phyloP scores from a whole-genome alignment of 495 filamentous ascomycete species.

The Talaromyces stipitatus region DNA sequence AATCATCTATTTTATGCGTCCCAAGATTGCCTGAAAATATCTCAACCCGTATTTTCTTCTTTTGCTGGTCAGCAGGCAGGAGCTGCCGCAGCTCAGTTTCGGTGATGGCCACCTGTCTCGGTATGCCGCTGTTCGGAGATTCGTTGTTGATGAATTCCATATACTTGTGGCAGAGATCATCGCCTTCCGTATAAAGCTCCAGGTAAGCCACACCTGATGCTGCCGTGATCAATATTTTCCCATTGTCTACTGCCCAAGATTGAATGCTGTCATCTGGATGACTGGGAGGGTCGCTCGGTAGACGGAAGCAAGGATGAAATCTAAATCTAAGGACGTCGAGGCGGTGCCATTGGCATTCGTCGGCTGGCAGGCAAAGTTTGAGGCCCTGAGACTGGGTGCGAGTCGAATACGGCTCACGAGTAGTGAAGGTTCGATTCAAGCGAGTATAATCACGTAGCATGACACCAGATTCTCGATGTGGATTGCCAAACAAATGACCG shows the following conservation, averaged over 20 bases:
- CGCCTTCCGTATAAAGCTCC: slow-evolving; percentile 70
- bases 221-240: slow-evolving; percentile 72
- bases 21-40: slow-evolving; percentile 71
- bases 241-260: slow-evolving; percentile 78
- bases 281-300: slow-evolving; percentile 64
- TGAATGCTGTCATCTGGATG: slow-evolving; percentile 72
- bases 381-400: slow-evolving; percentile 72
- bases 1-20: slow-evolving; percentile 64
- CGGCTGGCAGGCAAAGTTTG: slow-evolving; percentile 60
- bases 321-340: slow-evolving; percentile 83
- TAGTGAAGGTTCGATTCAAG: slow-evolving; percentile 74
- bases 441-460: slow-evolving; percentile 83
- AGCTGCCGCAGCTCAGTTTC: slow-evolving; percentile 67
- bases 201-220: slow-evolving; percentile 72
- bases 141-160: slow-evolving; percentile 68
- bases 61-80: slow-evolving; percentile 62
- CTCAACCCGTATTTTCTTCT: slow-evolving; percentile 59
- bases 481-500: slow-evolving; percentile 80
- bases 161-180: slow-evolving; percentile 66
- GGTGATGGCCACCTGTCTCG: slow-evolving; percentile 62
- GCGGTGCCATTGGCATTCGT: slow-evolving; percentile 85
- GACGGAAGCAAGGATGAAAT: slow-evolving; percentile 81
- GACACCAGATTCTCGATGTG: slow-evolving; percentile 77
- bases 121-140: slow-evolving; percentile 48
- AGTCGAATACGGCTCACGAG: slow-evolving; percentile 72